Evolutionary conservation across 2,329 filamentous ascomycete genomes (phyloP).

Genomic region (Acrocalymma vagum): DNA sequence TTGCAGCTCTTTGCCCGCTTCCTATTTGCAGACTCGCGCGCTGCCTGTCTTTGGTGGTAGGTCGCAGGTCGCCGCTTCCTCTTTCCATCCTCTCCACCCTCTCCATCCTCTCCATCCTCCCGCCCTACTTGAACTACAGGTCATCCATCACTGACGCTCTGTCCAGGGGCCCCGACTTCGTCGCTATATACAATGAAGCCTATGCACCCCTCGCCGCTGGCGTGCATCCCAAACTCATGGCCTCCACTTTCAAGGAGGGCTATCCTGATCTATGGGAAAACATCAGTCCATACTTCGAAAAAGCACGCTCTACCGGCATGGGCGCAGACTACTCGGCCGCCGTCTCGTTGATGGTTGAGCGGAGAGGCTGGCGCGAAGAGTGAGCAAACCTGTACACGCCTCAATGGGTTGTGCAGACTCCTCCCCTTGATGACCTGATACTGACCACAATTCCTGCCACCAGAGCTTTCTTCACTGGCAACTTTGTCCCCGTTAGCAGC

Average conservation of each 20-base stretch:
- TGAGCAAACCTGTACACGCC: slow-evolving; percentile 6
- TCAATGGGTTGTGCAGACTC: no score
- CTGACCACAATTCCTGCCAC: no score
- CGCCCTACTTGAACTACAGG: no score
- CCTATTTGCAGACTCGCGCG: slow-evolving; percentile 41
- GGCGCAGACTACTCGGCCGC: slow-evolving; percentile 35
- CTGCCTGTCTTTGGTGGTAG: slow-evolving; percentile 44
- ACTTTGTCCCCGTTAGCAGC: slow-evolving; percentile 36
- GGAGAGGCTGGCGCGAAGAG: slow-evolving; percentile 39
- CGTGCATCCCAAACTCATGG: slow-evolving; percentile 42
- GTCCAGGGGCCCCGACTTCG: slow-evolving; percentile 32
- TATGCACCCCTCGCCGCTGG: slow-evolving; percentile 36
- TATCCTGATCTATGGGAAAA: slow-evolving; percentile 38
- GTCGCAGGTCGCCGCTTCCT: no score
- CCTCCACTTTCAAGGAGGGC: slow-evolving; percentile 32
- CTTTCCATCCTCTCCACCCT: no score
- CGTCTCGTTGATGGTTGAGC: slow-evolving; percentile 33
- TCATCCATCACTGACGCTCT: background rate
- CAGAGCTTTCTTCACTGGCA: slow-evolving; percentile 39
- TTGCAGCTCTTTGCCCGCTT: slow-evolving; percentile 39
- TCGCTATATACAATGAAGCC: slow-evolving; percentile 44
- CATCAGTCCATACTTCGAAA: slow-evolving; percentile 33
- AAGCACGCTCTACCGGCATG: slow-evolving; percentile 27
- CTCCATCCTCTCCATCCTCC: no score
- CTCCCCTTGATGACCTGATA: no score